Evolutionary conservation across 176 grass and related monocot species (phyloP).

Genomic region (Cenchrus purpureus): DNA sequence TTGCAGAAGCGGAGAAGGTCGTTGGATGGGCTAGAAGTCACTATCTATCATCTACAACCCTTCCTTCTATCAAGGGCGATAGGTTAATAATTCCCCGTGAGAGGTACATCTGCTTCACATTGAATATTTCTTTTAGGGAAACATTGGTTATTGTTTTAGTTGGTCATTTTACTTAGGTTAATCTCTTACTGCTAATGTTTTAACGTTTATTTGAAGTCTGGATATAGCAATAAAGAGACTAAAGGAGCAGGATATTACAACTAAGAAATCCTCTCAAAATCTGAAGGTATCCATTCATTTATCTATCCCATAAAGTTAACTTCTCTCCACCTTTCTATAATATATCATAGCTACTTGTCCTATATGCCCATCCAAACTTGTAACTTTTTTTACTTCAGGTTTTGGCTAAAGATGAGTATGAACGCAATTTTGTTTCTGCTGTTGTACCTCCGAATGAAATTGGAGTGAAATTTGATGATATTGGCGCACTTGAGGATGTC

Average conservation of each 20-base stretch:
- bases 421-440: slow-evolving; percentile 86
- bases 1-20: slow-evolving; percentile 81
- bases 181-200: slow-evolving; percentile 35
- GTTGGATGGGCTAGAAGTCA: slow-evolving; percentile 90
- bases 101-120: slow-evolving; percentile 63
- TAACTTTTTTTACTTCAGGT: slow-evolving; percentile 51
- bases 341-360: slow-evolving; percentile 24
- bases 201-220: slow-evolving; percentile 62
- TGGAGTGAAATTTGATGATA: slow-evolving; percentile 96
- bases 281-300: slow-evolving; percentile 62
- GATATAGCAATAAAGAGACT: slow-evolving; percentile 80
- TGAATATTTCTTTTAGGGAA: slow-evolving; percentile 4
- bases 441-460: slow-evolving; percentile 91
- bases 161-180: slow-evolving; percentile 32
- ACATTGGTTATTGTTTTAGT: slow-evolving; percentile 17
- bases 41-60: slow-evolving; percentile 71
- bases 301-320: slow-evolving; percentile 12
- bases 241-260: slow-evolving; percentile 70
- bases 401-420: slow-evolving; percentile 91
- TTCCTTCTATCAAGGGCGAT: slow-evolving; percentile 65
- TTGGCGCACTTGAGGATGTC: slow-evolving; percentile 91
- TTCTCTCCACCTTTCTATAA: slow-evolving; percentile 29
- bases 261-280: slow-evolving; percentile 77
- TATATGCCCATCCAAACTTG: slow-evolving; percentile 20
- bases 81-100: slow-evolving; percentile 78